These are phyloP conservation scores for Monosporascus sp. DNA, from an alignment of 2,329 filamentous ascomycete species.

Conservation along the genomic window DNA sequence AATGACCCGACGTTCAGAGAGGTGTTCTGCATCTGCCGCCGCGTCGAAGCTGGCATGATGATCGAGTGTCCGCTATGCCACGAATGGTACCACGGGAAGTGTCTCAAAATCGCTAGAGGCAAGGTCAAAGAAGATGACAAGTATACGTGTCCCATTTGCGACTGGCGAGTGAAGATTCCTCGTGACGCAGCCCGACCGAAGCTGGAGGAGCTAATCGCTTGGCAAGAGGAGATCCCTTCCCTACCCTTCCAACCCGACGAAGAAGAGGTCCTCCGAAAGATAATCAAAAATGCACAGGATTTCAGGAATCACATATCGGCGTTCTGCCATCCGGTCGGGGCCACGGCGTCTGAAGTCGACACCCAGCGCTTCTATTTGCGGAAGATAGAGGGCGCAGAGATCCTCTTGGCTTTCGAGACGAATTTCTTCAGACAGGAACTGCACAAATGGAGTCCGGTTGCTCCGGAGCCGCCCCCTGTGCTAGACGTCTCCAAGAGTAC, in stretches of 20 bases:
- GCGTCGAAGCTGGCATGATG: constrained; percentile 95
- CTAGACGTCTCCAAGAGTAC: constrained; percentile 86
- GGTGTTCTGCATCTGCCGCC: constrained; percentile 95
- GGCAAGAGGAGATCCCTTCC: constrained; percentile 74
- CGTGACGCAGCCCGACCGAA: constrained; percentile 94
- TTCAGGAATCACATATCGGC: constrained; percentile 79
- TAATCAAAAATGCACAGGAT: constrained; percentile 76
- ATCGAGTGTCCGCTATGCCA: constrained; percentile 98
- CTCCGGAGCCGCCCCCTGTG: constrained; percentile 77
- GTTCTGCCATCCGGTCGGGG: constrained; percentile 76
- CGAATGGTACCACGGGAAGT: constrained; percentile 99
- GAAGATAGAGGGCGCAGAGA: constrained; percentile 95
- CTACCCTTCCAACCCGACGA: constrained; percentile 96
- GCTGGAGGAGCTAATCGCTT: constrained; percentile 77
- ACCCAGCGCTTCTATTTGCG: constrained; percentile 91
- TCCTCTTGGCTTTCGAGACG: constrained; percentile 86
- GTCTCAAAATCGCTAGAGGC: constrained; percentile 91
- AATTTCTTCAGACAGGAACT: constrained; percentile 96
- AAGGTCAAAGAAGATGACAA: constrained; percentile 99
- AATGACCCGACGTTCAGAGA: constrained; percentile 62
- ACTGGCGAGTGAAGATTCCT: constrained; percentile 94
- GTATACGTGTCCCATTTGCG: constrained; percentile 96
- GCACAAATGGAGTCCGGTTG: constrained; percentile 90
- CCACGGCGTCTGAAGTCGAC: constrained; percentile 78
- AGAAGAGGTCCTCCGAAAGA: constrained; percentile 77